Evolutionary conservation across 2,329 filamentous ascomycete species (phyloP).

Genomic region (Pseudogymnoascus sp.): DNA sequence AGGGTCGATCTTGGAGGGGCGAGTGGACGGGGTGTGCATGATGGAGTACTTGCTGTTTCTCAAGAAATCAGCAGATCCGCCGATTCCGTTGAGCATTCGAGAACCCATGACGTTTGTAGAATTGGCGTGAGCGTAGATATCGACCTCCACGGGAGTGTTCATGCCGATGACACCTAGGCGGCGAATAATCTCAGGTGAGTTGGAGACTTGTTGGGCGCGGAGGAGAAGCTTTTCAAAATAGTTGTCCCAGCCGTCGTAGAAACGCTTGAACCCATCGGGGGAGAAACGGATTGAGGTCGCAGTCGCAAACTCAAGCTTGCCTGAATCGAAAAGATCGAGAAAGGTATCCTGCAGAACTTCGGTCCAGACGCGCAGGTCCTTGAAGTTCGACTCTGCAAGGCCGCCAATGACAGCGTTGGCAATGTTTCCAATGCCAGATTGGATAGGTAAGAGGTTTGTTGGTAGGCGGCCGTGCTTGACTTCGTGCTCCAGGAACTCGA

Average conservation of each 20-base stretch:
- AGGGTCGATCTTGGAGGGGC: conserved; percentile 75
- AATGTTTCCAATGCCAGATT: conserved; percentile 88
- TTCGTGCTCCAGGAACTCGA: conserved; percentile 81
- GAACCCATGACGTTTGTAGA: conserved; percentile 81
- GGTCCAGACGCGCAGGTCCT: conserved; percentile 85
- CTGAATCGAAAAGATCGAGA: conserved; percentile 84
- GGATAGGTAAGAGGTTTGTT: conserved; percentile 66
- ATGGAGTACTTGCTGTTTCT: conserved; percentile 75
- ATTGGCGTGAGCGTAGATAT: conserved; percentile 93
- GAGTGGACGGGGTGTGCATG: conserved; percentile 83
- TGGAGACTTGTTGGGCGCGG: conserved; percentile 79
- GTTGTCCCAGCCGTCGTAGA: conserved; percentile 76
- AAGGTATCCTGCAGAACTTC: conserved; percentile 90
- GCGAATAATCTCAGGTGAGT: conserved; percentile 84
- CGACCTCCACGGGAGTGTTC: conserved; percentile 91
- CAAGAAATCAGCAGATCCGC: conserved; percentile 75
- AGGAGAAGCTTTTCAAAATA: conserved; percentile 79
- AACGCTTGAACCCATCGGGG: conserved; percentile 81
- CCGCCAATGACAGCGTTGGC: conserved; percentile 87
- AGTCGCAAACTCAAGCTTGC: conserved; percentile 80
- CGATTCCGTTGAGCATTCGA: conserved; percentile 80
- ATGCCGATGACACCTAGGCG: conserved; percentile 83
- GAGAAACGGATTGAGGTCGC: conserved; percentile 87
- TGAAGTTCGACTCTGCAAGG: conserved; percentile 71
- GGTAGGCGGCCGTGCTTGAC: conserved; percentile 71